These are phyloP conservation scores for Agrocybe praecox DNA, from an alignment of 768 basidiomycete genomes.

Conservation along the genomic window DNA sequence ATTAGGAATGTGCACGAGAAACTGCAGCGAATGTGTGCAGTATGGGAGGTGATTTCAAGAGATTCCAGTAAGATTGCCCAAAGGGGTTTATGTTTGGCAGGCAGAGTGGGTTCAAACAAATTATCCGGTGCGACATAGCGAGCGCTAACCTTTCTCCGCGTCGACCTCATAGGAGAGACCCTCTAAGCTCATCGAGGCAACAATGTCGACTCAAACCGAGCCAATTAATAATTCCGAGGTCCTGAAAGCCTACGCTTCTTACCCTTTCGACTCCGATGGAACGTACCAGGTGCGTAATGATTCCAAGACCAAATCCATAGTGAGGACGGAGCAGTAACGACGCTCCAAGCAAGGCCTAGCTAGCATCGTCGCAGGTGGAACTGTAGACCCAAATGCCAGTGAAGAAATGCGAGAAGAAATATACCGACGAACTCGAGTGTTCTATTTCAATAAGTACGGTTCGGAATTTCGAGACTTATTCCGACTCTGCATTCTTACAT, in stretches of 20 bases:
- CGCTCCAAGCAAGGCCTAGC: conserved; percentile 64
- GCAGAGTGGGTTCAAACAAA: not conserved
- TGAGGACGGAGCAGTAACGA: not conserved
- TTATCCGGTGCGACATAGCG: not conserved
- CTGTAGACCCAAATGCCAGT: conserved; percentile 32
- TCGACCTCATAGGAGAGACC: not conserved
- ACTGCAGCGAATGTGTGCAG: not conserved
- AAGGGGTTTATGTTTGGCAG: conserved; percentile 6
- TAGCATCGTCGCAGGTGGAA: conserved; percentile 49
- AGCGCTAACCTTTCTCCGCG: not conserved
- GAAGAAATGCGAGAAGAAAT: conserved; percentile 47
- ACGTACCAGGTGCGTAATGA: conserved; percentile 55
- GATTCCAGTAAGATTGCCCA: not conserved
- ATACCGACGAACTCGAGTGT: conserved; percentile 57
- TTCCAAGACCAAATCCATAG: not conserved
- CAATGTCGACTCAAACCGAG: conserved; percentile 7
- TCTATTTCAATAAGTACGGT: conserved; percentile 69
- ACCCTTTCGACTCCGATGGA: conserved; percentile 57
- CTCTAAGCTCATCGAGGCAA: not conserved
- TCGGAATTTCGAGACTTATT: conserved; percentile 14
- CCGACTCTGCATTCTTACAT: conserved; percentile 2
- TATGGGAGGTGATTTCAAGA: not conserved
- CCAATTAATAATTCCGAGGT: not conserved
- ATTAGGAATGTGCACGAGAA: not conserved
- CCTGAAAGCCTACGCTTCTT: conserved; percentile 14